Evolutionary conservation across 2,329 filamentous ascomycete genomes (phyloP).

Genomic region (Diaporthe sp.): DNA sequence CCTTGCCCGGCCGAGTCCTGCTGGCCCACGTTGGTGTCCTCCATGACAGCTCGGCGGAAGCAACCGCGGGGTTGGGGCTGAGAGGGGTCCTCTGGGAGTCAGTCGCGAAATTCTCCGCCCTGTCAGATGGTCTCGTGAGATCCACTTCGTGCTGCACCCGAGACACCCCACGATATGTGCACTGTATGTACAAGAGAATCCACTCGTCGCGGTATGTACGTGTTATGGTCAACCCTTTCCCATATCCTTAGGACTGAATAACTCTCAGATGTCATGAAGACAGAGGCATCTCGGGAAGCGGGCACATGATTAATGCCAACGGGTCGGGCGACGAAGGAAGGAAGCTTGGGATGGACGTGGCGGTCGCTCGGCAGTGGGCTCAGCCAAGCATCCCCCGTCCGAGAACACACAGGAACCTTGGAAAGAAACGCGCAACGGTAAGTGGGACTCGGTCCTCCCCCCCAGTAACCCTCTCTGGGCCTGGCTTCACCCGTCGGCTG

Average conservation of each 20-base stretch:
- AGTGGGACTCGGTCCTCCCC: neutral
- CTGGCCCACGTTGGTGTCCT: constrained; percentile 13
- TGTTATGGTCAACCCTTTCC: neutral
- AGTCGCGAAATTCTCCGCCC: neutral
- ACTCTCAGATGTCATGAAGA: neutral
- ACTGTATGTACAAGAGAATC: neutral
- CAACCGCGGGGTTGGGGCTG: neutral
- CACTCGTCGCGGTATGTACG: neutral
- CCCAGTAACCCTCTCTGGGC: neutral
- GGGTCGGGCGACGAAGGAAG: neutral
- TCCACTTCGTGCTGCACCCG: constrained; percentile 6
- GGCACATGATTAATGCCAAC: constrained; percentile 28
- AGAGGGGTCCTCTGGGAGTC: neutral
- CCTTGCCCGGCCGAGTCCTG: constrained; percentile 16
- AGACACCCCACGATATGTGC: neutral
- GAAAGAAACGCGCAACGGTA: neutral
- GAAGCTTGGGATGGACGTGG: constrained; percentile 21
- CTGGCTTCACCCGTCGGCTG: neutral
- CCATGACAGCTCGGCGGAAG: constrained; percentile 11
- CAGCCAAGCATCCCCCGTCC: constrained; percentile 9
- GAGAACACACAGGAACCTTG: neutral
- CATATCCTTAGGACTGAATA: neutral
- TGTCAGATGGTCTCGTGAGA: neutral
- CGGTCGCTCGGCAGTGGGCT: constrained; percentile 14
- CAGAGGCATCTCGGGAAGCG: neutral